These are phyloP conservation scores for Plasmodium coatneyi DNA, from an alignment of 169 alveolate species.

Conservation along the genomic window DNA sequence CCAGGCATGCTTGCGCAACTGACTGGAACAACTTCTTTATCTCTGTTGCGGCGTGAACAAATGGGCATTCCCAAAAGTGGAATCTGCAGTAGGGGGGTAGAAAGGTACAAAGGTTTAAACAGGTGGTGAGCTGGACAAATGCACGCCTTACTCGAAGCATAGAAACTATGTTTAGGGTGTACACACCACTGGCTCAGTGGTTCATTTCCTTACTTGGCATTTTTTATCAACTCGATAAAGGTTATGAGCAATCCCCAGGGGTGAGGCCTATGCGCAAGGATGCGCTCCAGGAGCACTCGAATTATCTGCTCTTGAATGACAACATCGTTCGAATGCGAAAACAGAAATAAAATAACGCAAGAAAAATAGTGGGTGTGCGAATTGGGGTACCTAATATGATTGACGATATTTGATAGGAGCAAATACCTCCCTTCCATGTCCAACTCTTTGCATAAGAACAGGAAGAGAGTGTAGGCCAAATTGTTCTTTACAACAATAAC, in stretches of 20 bases:
- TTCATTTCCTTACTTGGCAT: conserved; percentile 82
- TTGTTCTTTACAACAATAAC: conserved; percentile 60
- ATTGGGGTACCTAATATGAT: conserved; percentile 97
- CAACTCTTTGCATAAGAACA: conserved; percentile 86
- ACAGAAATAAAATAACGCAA: conserved; percentile 81
- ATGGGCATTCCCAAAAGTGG: conserved; percentile 84
- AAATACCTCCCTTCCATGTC: conserved; percentile 88
- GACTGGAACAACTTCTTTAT: conserved; percentile 83
- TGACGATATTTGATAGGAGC: conserved; percentile 93
- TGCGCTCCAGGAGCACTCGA: conserved; percentile 91
- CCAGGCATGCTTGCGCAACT: conserved; percentile 82
- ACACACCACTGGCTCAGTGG: not conserved
- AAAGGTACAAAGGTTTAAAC: not conserved
- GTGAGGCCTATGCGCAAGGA: conserved; percentile 92
- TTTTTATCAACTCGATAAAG: conserved; percentile 88
- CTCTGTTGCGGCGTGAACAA: conserved; percentile 80
- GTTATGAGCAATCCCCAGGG: conserved; percentile 97
- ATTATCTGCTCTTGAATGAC: conserved; percentile 94
- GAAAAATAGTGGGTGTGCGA: conserved; percentile 94
- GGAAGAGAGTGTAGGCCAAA: conserved; percentile 77
- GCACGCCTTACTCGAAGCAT: not conserved
- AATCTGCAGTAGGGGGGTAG: conserved; percentile 14
- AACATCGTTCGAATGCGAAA: conserved; percentile 86
- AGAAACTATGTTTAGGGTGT: not conserved
- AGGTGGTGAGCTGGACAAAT: not conserved